Base-by-base conservation (phyloP, 2,329 filamentous ascomycete genomes). In the Aspergillus fischeri region DNA sequence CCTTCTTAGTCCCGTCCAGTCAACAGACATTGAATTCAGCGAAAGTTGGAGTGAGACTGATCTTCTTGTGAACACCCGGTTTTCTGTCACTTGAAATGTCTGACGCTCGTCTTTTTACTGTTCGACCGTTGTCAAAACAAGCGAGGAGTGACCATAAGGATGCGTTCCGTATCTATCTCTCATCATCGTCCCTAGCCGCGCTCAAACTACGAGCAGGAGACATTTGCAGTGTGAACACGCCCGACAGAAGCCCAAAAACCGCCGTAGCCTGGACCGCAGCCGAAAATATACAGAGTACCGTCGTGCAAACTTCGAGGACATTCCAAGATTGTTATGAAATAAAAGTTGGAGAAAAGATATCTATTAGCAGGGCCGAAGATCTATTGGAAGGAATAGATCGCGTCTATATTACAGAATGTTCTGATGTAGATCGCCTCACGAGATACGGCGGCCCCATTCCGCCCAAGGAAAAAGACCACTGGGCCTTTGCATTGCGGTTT, bases 271-370 rank as follows among this genome's bases (percentile, higher is more conserved):
- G 86, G 86, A 75, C 79, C 44, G 82, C 84, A 3, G 69, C 78
- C 5, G 78, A 87, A 70, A 86, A 86, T 65, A 78, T 91, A 63
- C 83, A 86, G 67, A 85, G 84, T 63, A 83, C 87, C 60, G 80
- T 91, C 56, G 78, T 89, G 51, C 82, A 92, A 78, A 84, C 90
- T 77, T 87, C 90, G 24, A 87, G 90, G 60, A 80, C 85, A 5
- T 84, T 95, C 54, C 87, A 90, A 60, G 87, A 89, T 38, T 82
- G 85, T 6, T 89, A 89, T 63, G 85, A 84, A 1, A 83, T 96
- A 64, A 87, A 88, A 59, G 78, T 94, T 3, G 86, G 86, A 17
- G 89, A 92, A 51, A 82, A 85, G 52, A 78, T 95, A 50, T 80
- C 81, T 7, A 81, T 92, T 25, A 77, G 81, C 2, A 81, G 75